These are phyloP conservation scores for Rosa chinensis DNA, from an alignment of 306 rosid genomes.

Conservation along the genomic window DNA sequence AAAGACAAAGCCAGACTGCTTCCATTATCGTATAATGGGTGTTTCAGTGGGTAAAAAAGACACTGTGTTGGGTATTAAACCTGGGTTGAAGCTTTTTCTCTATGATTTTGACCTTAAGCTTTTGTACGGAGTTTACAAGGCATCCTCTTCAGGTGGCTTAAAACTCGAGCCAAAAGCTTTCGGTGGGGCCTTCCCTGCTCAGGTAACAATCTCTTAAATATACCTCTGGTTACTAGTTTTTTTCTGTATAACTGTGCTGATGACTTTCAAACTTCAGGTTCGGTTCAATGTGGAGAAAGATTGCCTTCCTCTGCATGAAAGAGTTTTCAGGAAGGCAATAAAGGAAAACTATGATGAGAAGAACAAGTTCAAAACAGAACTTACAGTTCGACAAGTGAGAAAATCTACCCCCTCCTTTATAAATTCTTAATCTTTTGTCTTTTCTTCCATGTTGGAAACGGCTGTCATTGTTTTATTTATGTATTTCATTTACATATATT, in stretches of 20 bases:
- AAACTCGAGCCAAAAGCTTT: slow-evolving; percentile 89
- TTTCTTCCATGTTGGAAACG: slow-evolving; percentile 4
- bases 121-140: slow-evolving; percentile 76
- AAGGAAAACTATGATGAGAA: slow-evolving; percentile 66
- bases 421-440: neutral
- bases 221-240: slow-evolving; percentile 7
- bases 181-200: slow-evolving; percentile 86
- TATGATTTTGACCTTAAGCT: slow-evolving; percentile 91
- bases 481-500: slow-evolving; percentile 13
- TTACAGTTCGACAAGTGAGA: slow-evolving; percentile 70
- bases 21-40: slow-evolving; percentile 73
- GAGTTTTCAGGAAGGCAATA: slow-evolving; percentile 75
- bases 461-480: neutral
- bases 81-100: slow-evolving; percentile 77
- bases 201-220: slow-evolving; percentile 49
- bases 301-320: slow-evolving; percentile 84
- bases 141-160: slow-evolving; percentile 79
- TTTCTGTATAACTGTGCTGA: slow-evolving; percentile 17
- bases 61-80: slow-evolving; percentile 55
- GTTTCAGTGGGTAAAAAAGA: slow-evolving; percentile 63
- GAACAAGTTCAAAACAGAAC: slow-evolving; percentile 78
- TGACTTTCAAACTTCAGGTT: slow-evolving; percentile 55
- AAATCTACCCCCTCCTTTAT: neutral
- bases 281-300: slow-evolving; percentile 64
- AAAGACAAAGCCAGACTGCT: slow-evolving; percentile 94